These are phyloP conservation scores for Sphaerostilbella broomeana DNA, from an alignment of 2,329 filamentous ascomycete genomes.

Conservation along the genomic window DNA sequence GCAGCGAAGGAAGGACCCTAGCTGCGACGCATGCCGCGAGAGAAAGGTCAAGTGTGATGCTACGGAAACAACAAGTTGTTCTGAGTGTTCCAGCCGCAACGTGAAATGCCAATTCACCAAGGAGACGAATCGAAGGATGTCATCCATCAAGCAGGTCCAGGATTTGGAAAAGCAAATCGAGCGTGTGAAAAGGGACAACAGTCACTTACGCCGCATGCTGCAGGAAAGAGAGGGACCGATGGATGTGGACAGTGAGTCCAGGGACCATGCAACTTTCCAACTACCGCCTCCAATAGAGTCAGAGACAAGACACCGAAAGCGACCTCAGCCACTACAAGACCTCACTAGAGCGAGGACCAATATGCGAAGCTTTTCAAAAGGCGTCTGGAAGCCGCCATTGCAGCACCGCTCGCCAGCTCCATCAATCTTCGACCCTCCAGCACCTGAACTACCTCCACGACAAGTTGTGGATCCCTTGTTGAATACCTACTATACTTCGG, in stretches of 20 bases:
- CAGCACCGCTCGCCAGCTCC: constrained; percentile 52
- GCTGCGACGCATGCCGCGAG: constrained; percentile 93
- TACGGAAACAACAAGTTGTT: constrained; percentile 92
- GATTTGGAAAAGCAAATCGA: constrained; percentile 90
- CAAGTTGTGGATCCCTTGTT: constrained; percentile 65
- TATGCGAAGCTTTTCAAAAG: constrained; percentile 65
- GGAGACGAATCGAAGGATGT: constrained; percentile 97
- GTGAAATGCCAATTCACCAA: constrained; percentile 99
- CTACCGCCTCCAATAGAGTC: constrained; percentile 57
- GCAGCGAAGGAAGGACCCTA: constrained; percentile 91
- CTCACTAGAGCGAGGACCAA: constrained; percentile 66
- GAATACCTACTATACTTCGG: constrained; percentile 65
- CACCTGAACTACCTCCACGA: constrained; percentile 64
- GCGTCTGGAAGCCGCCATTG: constrained; percentile 72
- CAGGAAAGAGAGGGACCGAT: constrained; percentile 43
- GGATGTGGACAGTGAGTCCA: constrained; percentile 41
- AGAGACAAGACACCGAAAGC: constrained; percentile 57
- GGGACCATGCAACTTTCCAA: constrained; percentile 45
- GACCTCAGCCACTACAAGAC: constrained; percentile 57
- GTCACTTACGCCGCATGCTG: constrained; percentile 61
- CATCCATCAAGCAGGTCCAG: constrained; percentile 97
- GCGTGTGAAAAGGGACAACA: constrained; percentile 72
- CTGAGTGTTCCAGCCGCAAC: constrained; percentile 91
- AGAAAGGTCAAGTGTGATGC: constrained; percentile 86
- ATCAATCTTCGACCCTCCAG: constrained; percentile 43